Percentiles rank a stretch among this genome's conserved stretches.
Conservation (phyloP, 2,329 filamentous ascomycete species). For the Trichophyton rubrum region DNA sequence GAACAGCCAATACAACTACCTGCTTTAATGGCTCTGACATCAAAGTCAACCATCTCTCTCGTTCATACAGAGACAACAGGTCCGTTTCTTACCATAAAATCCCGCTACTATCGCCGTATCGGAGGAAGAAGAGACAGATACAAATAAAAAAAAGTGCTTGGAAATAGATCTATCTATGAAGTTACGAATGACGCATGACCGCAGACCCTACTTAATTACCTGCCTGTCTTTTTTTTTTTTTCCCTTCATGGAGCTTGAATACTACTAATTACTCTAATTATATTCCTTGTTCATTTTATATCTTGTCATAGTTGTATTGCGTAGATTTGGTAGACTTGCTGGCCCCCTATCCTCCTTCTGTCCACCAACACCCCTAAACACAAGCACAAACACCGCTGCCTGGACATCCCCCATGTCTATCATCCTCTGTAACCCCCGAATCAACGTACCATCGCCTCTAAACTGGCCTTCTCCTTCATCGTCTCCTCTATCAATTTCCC, state of each 20-base stretch:
- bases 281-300: neutral
- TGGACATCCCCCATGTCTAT: too few species aligned
- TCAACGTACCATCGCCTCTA: too few species aligned
- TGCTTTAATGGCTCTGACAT: neutral
- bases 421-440: too few species aligned
- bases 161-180: constrained; percentile 2
- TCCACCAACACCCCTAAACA: too few species aligned
- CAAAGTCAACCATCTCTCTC: neutral
- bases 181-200: neutral
- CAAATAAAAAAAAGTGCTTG: neutral
- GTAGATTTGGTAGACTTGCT: too few species aligned
- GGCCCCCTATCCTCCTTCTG: too few species aligned
- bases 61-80: neutral
- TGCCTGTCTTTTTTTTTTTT: too few species aligned
- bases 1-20: too few species aligned
- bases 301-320: neutral
- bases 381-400: too few species aligned
- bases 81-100: neutral
- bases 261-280: neutral
- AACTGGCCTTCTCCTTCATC: too few species aligned
- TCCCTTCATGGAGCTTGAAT: neutral
- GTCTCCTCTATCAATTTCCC: too few species aligned
- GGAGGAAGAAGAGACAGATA: neutral
- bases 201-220: neutral
- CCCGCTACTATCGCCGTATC: neutral